Evolutionary conservation across 805 yeast species (phyloP).

Genomic region (Hanseniaspora lachancei): DNA sequence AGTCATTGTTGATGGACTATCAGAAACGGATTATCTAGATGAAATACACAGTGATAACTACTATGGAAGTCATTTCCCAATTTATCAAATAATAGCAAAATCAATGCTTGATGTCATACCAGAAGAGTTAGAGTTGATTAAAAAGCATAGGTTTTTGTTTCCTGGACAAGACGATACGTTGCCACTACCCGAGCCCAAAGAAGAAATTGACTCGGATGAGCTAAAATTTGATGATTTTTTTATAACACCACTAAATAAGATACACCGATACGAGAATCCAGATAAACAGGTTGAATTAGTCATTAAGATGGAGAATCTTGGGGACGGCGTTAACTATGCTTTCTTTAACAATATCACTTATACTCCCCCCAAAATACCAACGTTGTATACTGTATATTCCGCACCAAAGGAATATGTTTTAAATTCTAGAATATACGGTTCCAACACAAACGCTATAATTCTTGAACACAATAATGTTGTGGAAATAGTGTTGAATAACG

Average conservation of each 20-base stretch:
- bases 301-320: constrained; percentile 54
- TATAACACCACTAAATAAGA: constrained; percentile 32
- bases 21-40: constrained; percentile 16
- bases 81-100: constrained; percentile 49
- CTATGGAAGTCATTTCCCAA: constrained; percentile 29
- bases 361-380: constrained; percentile 57
- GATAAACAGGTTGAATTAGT: constrained; percentile 49
- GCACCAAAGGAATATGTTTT: constrained; percentile 43
- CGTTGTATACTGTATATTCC: constrained; percentile 48
- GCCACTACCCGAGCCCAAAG: constrained; percentile 16
- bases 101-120: constrained; percentile 64
- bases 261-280: constrained; percentile 40
- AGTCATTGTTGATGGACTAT: constrained; percentile 49
- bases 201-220: constrained; percentile 18
- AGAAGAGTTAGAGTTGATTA: constrained; percentile 38
- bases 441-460: constrained; percentile 51
- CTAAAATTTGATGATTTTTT: constrained; percentile 27
- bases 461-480: constrained; percentile 49
- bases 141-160: constrained; percentile 46
- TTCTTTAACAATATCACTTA: constrained; percentile 58
- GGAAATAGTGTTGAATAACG: constrained; percentile 66
- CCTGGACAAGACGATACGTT: constrained; percentile 19
- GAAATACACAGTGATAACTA: constrained; percentile 29
- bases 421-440: constrained; percentile 56
- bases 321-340: constrained; percentile 65